These are phyloP conservation scores for Tephrocybe sp. DNA, from an alignment of 768 basidiomycete genomes.

Conservation along the genomic window DNA sequence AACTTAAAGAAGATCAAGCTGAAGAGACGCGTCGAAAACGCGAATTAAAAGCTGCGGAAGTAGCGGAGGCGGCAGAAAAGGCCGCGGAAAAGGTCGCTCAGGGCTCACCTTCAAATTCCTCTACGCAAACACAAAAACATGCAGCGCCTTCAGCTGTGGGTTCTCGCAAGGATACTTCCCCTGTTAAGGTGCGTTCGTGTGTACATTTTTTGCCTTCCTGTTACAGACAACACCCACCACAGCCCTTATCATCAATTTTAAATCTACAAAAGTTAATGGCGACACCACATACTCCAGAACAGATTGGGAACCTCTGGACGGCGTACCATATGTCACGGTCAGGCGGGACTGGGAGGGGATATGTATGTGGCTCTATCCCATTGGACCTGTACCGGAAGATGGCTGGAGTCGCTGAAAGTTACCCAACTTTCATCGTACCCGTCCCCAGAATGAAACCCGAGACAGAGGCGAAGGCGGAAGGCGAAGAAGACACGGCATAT, in stretches of 20 bases:
- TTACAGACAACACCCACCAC: conserved; percentile 4
- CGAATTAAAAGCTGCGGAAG: conserved; percentile 13
- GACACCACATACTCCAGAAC: conserved; percentile 65
- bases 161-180: conserved; percentile 60
- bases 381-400: conserved; percentile 70
- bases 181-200: conserved; percentile 50
- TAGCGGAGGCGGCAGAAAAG: background rate
- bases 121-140: conserved; percentile 9
- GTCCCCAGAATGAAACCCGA: conserved; percentile 50
- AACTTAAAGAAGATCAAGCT: conserved; percentile 29
- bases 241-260: conserved; percentile 83
- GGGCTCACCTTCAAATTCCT: conserved; percentile 7
- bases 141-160: conserved; percentile 4
- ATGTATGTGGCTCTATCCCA: conserved; percentile 81
- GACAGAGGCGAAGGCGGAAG: conserved; percentile 18
- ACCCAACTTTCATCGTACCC: conserved; percentile 82
- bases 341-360: conserved; percentile 77
- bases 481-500: conserved; percentile 45
- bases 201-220: conserved; percentile 1
- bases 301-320: conserved; percentile 84
- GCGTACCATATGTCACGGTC: conserved; percentile 84
- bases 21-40: conserved; percentile 21
- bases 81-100: conserved; percentile 9
- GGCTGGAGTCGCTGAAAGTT: conserved; percentile 56
- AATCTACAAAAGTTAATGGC: conserved; percentile 69